Evolutionary conservation across 371 early-diverging fungal genomes (phyloP).

Genomic region (Basidiobolus meristosporus): DNA sequence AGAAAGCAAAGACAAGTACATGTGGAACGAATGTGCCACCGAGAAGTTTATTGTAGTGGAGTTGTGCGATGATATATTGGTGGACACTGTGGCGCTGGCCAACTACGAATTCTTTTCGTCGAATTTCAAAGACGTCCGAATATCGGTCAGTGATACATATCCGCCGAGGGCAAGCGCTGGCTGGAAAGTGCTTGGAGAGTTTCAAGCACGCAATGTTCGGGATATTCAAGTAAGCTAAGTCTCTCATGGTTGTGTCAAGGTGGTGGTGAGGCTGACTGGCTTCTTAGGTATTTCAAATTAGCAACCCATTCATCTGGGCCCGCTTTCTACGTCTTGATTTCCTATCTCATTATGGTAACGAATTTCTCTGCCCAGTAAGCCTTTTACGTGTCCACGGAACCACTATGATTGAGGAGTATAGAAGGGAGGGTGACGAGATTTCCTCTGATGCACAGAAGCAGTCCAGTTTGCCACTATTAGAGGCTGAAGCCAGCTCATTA

Average conservation of each 20-base stretch:
- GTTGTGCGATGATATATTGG: constrained; percentile 81
- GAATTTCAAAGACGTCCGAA: constrained; percentile 70
- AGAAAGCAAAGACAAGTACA: constrained; percentile 80
- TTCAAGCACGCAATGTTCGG: constrained; percentile 61
- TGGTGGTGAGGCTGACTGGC: background rate
- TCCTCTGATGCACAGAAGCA: too few relatives aligned
- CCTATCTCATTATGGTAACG: constrained; percentile 68
- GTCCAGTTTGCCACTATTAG: too few relatives aligned
- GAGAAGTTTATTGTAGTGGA: constrained; percentile 75
- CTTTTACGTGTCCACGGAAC: constrained; percentile 76
- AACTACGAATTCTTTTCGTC: constrained; percentile 94
- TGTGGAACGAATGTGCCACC: constrained; percentile 75
- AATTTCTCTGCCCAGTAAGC: constrained; percentile 87
- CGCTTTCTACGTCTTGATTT: constrained; percentile 82
- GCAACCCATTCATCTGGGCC: constrained; percentile 49
- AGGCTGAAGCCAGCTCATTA: too few relatives aligned
- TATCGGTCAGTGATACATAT: constrained; percentile 61
- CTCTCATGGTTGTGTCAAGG: background rate
- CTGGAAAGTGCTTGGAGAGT: constrained; percentile 69
- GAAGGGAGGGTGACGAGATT: constrained; percentile 39
- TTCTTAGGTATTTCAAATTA: constrained; percentile 49
- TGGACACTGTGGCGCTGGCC: constrained; percentile 76
- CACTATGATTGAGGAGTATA: constrained; percentile 77
- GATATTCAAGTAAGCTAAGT: constrained; percentile 50
- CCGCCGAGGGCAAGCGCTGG: constrained; percentile 48